phyloP scores from a whole-genome alignment of 306 rosid genomes.

The Casuarina cunninghamiana region DNA sequence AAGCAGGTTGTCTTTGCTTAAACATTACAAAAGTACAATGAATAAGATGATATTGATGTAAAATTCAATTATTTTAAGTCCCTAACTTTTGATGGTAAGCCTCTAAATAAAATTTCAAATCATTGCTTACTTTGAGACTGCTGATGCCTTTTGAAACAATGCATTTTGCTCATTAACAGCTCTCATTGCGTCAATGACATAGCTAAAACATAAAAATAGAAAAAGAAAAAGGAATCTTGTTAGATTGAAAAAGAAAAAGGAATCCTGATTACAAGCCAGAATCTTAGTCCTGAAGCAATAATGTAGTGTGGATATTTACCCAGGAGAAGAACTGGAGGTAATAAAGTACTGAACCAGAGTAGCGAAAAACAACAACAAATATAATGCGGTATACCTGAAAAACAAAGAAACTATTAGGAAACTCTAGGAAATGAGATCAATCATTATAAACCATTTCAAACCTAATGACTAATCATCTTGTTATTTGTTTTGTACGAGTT shows the following conservation, averaged over 20 bases:
- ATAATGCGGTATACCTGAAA: slow-evolving; percentile 70
- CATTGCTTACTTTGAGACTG: slow-evolving; percentile 58
- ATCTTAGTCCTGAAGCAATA: slow-evolving; percentile 12
- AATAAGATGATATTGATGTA: slow-evolving; percentile 36
- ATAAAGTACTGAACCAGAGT: slow-evolving; percentile 75
- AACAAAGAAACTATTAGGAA: slow-evolving; percentile 19
- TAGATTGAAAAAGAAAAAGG: too few species aligned
- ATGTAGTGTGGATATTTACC: slow-evolving; percentile 52
- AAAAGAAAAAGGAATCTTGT: slow-evolving; percentile 16
- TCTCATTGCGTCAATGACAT: slow-evolving; percentile 71
- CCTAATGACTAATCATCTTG: neutral
- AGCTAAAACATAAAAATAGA: slow-evolving; percentile 39
- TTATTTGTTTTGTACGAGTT: neutral
- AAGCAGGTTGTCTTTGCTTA: slow-evolving; percentile 95
- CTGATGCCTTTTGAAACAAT: slow-evolving; percentile 38
- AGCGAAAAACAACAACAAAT: slow-evolving; percentile 63
- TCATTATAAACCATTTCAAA: slow-evolving; percentile 11
- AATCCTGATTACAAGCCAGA: slow-evolving; percentile 18
- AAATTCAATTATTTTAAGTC: slow-evolving; percentile 18
- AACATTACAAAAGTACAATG: slow-evolving; percentile 47
- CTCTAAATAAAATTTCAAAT: slow-evolving; percentile 21
- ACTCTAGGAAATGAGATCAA: slow-evolving; percentile 16
- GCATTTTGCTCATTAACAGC: slow-evolving; percentile 49
- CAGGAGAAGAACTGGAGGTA: slow-evolving; percentile 84
- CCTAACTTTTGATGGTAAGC: slow-evolving; percentile 13